Base-by-base conservation (phyloP, 1,139 yeast genomes). In the Hyphopichia fennica region DNA sequence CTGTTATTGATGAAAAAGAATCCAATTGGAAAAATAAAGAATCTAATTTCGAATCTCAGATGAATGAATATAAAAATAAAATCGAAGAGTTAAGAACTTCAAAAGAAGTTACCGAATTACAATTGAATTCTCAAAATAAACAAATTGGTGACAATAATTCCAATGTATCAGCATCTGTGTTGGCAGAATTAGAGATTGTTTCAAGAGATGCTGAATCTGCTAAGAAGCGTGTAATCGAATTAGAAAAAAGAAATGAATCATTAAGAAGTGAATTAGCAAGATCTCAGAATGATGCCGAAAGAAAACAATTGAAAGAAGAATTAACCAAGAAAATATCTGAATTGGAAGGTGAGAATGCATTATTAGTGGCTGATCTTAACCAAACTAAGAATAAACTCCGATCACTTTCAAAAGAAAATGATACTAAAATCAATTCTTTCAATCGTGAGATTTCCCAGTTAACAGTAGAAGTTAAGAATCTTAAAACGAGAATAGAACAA, bases 191-290 rank as follows among this genome's bases (percentile, higher is more conserved):
- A 29, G 90, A 84, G 43, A 69, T 86, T 34, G 75, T 87, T 10
- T 75, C 83, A 2, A 77, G 88, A 47, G 96, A 90, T 53, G 78
- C 87, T 10, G 96, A 87, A 54, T 64, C 81, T 22, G 79, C 89
- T 32, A 87, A 87, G 52, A 70, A 80, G 42, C 73, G 95, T 44
- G 77, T 83, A 2, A 61, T 80, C 41, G 90, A 86, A 51, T 75
- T 90, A 41, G 96, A 89, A 58, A 79, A 78, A 50, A 74, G 96
- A 47, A 91, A 89, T 56, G 87, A 86, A 55, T 83, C 82, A 43
- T 69, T 90, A 45, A 77, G 90, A 45, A 72, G 81, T 23, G 85
- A 86, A 44, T 60, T 89, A 39, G 79, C 87, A 30, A 67, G 67
- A 35, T 67, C 75, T 3, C 74, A 79, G 43, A 72, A 76, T 31